Evolutionary conservation across 208 protist genomes (phyloP), one percentile per base, ranked within the genome.

Genomic region (Trypanosoma melophagium): DNA sequence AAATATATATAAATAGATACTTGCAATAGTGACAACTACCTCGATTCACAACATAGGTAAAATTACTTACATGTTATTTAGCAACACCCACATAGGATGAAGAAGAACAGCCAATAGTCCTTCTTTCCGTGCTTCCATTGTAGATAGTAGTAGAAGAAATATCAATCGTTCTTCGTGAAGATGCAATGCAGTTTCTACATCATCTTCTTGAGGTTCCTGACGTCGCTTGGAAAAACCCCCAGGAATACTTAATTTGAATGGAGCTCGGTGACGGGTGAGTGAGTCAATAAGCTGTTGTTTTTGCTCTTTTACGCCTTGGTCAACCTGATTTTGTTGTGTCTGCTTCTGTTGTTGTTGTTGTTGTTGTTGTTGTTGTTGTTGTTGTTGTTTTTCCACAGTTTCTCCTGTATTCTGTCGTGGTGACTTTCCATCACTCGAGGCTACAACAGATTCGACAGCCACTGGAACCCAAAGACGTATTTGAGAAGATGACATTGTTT

Each of bases 71-170:
- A 74, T 74, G 67, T 93, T 89, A 44, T 64, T 86, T 19, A 92
- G 60, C 7, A 84, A 66, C 16, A 65, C 55, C 64, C 82, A 92
- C 24, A 91, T 66, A 8, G 81, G 79, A 21, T 90, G 66, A 16
- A 92, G 67, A 7, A 91, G 64, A 25, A 91, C 72, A 62, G 87
- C 68, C 17, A 95, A 71, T 47, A 95, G 59, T 0, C 84, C 90
- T 64, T 95, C 87, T 25, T 86, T 84, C 4, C 90, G 82, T 12
- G 87, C 85, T 65, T 82, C 76, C 87, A 93, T 93, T 22, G 87
- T 87, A 12, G 83, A 67, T 40, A 88, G 65, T n/a, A 84, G 80
- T 25, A 89, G 77, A 25, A 91, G 74, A 76, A 93, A 73, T 50
- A 93, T 53, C 25, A 87, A 71, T 10, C 75, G 68, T 45, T 93